Conservation (phyloP, 331 rosid species). For the Saraca asoca region DNA sequence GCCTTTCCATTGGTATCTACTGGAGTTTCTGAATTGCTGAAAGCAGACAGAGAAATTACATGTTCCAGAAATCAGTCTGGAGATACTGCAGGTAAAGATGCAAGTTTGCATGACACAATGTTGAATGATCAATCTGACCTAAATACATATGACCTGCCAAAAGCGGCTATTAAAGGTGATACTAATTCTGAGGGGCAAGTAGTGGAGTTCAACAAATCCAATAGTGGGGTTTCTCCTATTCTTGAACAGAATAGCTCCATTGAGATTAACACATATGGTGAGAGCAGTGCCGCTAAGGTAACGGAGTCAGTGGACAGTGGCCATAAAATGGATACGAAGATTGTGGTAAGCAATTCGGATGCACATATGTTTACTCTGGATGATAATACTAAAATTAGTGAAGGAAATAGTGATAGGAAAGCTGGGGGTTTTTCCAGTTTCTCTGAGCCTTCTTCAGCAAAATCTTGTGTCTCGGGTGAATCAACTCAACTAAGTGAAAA, state of each 20-base stretch:
- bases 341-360: slow-evolving; percentile 43
- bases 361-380: slow-evolving; percentile 33
- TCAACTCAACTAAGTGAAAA: slow-evolving; percentile 46
- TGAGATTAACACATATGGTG: slow-evolving; percentile 35
- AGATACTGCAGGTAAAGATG: slow-evolving; percentile 41
- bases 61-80: slow-evolving; percentile 36
- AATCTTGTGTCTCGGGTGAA: slow-evolving; percentile 45
- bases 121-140: slow-evolving; percentile 45
- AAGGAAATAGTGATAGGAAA: slow-evolving; percentile 40
- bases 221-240: slow-evolving; percentile 38
- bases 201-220: slow-evolving; percentile 40
- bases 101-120: slow-evolving; percentile 35
- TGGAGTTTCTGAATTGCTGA: neutral
- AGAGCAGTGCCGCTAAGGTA: slow-evolving; percentile 36
- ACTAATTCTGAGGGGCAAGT: slow-evolving; percentile 40
- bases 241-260: slow-evolving; percentile 47
- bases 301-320: slow-evolving; percentile 37
- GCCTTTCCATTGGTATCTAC: slow-evolving; percentile 6
- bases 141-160: slow-evolving; percentile 36
- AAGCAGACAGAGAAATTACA: slow-evolving; percentile 41
- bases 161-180: slow-evolving; percentile 40
- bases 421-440: slow-evolving; percentile 37
- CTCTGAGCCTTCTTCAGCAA: slow-evolving; percentile 35
- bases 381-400: slow-evolving; percentile 38
- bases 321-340: slow-evolving; percentile 39